Evolutionary conservation across 202 grass and related monocot genomes (phyloP).

Genomic region (Tripidium arundinaceum): DNA sequence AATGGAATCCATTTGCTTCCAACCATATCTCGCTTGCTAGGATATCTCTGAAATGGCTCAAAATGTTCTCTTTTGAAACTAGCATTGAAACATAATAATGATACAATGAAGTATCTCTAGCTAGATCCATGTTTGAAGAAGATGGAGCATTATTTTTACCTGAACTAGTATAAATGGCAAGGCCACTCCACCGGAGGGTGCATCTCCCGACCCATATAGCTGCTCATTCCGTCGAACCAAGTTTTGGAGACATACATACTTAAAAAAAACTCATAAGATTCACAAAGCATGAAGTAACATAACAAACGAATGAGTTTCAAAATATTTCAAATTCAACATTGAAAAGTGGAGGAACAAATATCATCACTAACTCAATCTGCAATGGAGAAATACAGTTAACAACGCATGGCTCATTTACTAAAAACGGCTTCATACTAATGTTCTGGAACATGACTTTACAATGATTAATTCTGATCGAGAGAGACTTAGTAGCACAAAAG

Average conservation of each 20-base stretch:
- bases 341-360: conserved; percentile 19
- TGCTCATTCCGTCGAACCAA: conserved; percentile 81
- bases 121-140: conserved; percentile 20
- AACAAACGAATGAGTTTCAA: not conserved
- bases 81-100: conserved; percentile 24
- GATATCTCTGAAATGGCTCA: conserved; percentile 17
- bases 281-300: conserved; percentile 1
- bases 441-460: not conserved
- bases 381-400: not conserved
- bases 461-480: not conserved
- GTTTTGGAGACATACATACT: conserved; percentile 84
- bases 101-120: conserved; percentile 8
- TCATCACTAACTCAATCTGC: not conserved
- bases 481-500: not conserved
- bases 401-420: not conserved
- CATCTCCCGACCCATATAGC: conserved; percentile 67
- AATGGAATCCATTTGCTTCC: not conserved
- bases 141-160: conserved; percentile 37
- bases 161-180: conserved; percentile 97
- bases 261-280: conserved; percentile 28
- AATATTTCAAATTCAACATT: conserved; percentile 21
- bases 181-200: conserved; percentile 87
- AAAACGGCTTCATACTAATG: not conserved
- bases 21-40: not conserved
- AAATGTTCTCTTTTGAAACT: not conserved